Evolutionary conservation across 345 rosid genomes (phyloP), one percentile per base, ranked within the genome.

Genomic region (Populus deltoides): DNA sequence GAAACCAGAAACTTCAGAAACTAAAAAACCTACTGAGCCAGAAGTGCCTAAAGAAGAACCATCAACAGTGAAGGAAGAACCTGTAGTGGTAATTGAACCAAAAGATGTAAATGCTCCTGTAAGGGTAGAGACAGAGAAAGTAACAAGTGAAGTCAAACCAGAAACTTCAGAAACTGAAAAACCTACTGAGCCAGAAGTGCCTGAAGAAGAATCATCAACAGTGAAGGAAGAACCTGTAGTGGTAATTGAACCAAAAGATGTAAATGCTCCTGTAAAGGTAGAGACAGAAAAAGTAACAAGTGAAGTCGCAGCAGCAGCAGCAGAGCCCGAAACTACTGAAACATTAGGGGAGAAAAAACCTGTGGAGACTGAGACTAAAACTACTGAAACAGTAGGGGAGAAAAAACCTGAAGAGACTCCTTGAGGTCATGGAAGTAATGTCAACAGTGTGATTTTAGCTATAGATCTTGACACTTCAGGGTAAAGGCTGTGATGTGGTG

Each of bases 331-430:
- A 61, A 25, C 25, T n/a, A 4, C 66, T 59, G 66, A 61, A 61
- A 61, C 8, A 20, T 22, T 17, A 5, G 71, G 4, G 7, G 43
- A 59, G 7, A n/a, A 29, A 3, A 31, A 73, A n/a, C 16, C 8
- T 9, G 51, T 9, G n/a, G 39, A 3, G 38, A 62, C 16, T 7
- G 73, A 69, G 12, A 68, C 71, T 1, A 66, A 78, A 62, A 71
- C 16, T 8, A 41, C 22, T 2, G 76, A 41, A 70, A 27, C 70
- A 57, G 5, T 25, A 4, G 71, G 35, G 41, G 70, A 71, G 75
- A 76, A 75, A 75, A 47, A 43, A 43, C 9, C 49, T 33, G 77
- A 75, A 76, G 79, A 43, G 75, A 31, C 65, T 8, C 73, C 62
- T 68, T 81, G 75, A 72, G 70, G 77, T 67, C 20, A 4, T 24